Evolutionary conservation across 768 basidiomycete genomes (phyloP), one percentile per base, ranked within the genome.

Genomic region (Dacryopinax spathularia): DNA sequence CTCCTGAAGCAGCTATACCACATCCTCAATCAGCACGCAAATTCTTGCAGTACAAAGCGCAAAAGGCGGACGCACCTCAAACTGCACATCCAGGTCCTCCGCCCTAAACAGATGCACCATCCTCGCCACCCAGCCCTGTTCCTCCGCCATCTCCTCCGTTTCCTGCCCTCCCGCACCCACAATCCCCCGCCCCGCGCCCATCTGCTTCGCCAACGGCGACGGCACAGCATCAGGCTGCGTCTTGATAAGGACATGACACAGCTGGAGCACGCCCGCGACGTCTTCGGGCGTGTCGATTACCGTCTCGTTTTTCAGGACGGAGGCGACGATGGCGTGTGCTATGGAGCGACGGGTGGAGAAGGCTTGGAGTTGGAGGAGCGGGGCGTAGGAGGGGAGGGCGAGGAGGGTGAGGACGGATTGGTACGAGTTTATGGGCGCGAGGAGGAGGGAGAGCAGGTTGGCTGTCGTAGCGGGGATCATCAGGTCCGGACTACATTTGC

Each of bases 101-200:
- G 90, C 82, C 22, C 86, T 78, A 83, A 98, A 96, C 33, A 98
- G 73, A 77, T 99, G 96, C 1, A 98, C 89, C 91, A 98, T 97
- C 66, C 95, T 79, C 37, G 96, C 95, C 16, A 97, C 84, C 96
- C 96, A 99, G 0, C 96, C 96, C 70, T 99, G 96, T 73, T 99
- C 96, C 73, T 99, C 96, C 0, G 93, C 94, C 78, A 93, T 80
- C 71, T 98, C 95, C 72, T 94, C 90, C 60, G 86, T 75, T 72
- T 95, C 56, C 41, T 39, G 34, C n/a, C 60, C 63, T 35, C 63
- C 64, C 61, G 34, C 63, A 20, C 31, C 36, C 34, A 25, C 59
- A 37, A 35, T 48, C 20, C 39, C 60, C 36, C 25, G 13, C n/a
- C 25, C 43, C 81, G 65, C 85, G 77, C 65, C 84, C 68, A 60